These are phyloP conservation scores for Phoma herbarum DNA, from an alignment of 2,329 filamentous ascomycete genomes.

Conservation along the genomic window DNA sequence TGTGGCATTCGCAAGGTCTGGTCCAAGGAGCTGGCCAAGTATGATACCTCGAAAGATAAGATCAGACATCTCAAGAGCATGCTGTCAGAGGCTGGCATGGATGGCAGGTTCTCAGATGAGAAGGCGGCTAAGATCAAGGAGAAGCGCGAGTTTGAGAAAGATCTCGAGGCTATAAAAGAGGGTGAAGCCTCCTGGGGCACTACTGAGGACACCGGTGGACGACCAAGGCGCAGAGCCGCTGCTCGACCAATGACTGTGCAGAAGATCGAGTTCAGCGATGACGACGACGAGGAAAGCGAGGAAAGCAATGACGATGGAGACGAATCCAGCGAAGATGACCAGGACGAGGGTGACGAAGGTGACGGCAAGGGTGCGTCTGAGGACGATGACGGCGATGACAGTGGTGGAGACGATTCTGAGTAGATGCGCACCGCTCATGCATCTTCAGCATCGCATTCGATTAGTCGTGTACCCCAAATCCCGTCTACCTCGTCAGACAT, in stretches of 20 bases:
- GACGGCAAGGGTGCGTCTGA: slow-evolving; percentile 30
- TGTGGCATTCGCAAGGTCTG: slow-evolving; percentile 94
- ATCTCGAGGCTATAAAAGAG: slow-evolving; percentile 84
- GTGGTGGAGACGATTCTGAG: slow-evolving; percentile 33
- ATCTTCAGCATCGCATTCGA: not conserved
- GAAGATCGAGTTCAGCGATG: slow-evolving; percentile 34
- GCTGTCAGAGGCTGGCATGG: slow-evolving; percentile 86
- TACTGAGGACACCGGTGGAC: slow-evolving; percentile 38
- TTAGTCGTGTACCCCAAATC: not conserved
- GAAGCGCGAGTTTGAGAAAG: slow-evolving; percentile 80
- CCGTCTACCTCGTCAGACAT: not conserved
- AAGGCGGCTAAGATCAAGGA: slow-evolving; percentile 90
- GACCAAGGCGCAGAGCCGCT: slow-evolving; percentile 40
- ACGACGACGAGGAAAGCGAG: slow-evolving; percentile 39
- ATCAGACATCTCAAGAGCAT: slow-evolving; percentile 81
- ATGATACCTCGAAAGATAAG: slow-evolving; percentile 77
- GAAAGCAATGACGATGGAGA: slow-evolving; percentile 29
- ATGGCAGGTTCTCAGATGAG: slow-evolving; percentile 83
- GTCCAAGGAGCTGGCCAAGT: slow-evolving; percentile 79
- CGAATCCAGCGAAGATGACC: slow-evolving; percentile 24
- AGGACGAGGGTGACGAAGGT: slow-evolving; percentile 29
- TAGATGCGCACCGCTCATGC: slow-evolving; percentile 20
- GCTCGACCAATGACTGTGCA: slow-evolving; percentile 28
- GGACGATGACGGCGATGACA: slow-evolving; percentile 27
- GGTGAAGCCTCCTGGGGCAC: slow-evolving; percentile 81